Base-by-base conservation (phyloP, 495 filamentous ascomycete species). In the Ascodesmis nigricans region DNA sequence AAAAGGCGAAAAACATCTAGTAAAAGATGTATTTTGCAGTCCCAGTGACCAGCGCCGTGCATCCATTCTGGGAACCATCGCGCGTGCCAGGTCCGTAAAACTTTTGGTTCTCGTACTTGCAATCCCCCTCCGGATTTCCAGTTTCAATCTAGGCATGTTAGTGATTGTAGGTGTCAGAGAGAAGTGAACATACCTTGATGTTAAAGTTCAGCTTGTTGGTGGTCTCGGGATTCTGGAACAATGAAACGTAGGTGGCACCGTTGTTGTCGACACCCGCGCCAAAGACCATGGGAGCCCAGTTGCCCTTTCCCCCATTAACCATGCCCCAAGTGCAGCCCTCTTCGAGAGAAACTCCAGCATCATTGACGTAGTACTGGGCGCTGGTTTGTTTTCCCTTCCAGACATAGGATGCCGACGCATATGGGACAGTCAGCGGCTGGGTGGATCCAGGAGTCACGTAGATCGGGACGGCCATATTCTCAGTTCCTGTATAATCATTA, bases 321-420 rank as follows among this genome's bases (percentile, higher is more conserved):
- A 66, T 65, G 46, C 69, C 65, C 87, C 87, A 95, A 21, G 58
- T 49, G 64, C 87, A 97, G 21, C 71, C 87, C 11, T 82, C 56
- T 44, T 73, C 52, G 26, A 69, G 56, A 10, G 61, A 50, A 10
- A 73, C 59, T 43, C 78, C 80, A 39, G 63, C 60, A 42, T 73
- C 72, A 67, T 95, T 95, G 60, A 93, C 66, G 51, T 97, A 97
- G 66, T 95, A 97, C 58, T 97, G 90, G 29, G 83, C 82, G 21
- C 76, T 83, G 33, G 87, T 95, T 13, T 49, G 15, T 56, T 64
- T 63, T 44, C 67, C 69, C 49, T 78, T 38, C 74, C 78, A 90
- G 29, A 58, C 52, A 65, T 78, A 97, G 4, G 40, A 38, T 27
- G 53, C 59, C 23, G 47, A 47, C 16, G 70, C 66, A 35, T 75